Evolutionary conservation across 345 rosid species (phyloP).

Genomic region (Barbarea vulgaris): DNA sequence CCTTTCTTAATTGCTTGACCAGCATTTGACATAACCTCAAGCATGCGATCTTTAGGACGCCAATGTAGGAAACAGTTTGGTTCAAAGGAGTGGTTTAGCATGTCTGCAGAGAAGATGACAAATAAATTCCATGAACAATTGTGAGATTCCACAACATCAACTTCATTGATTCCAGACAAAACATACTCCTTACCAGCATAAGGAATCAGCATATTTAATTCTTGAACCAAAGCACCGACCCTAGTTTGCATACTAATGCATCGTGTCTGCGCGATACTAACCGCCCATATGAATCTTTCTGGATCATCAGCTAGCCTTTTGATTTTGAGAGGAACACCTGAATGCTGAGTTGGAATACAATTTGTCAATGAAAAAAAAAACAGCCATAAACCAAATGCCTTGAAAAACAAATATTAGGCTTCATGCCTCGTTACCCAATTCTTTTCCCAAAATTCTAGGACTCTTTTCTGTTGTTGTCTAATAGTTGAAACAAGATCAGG

Average conservation of each 20-base stretch:
- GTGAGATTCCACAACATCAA: neutral
- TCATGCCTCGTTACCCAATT: conserved; percentile 67
- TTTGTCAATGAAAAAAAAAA: conserved; percentile 17
- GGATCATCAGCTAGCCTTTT: conserved; percentile 85
- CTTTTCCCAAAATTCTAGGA: conserved; percentile 80
- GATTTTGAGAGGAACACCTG: conserved; percentile 82
- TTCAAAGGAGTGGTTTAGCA: conserved; percentile 83
- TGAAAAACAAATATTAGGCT: conserved; percentile 2
- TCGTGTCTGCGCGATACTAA: conserved; percentile 81
- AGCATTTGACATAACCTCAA: conserved; percentile 96
- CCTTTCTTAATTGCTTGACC: conserved; percentile 78
- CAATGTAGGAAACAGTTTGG: conserved; percentile 96
- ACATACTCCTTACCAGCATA: conserved; percentile 68
- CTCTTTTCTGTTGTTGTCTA: conserved; percentile 71
- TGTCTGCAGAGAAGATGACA: conserved; percentile 58
- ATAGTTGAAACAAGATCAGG: conserved; percentile 72
- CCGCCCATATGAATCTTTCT: conserved; percentile 87
- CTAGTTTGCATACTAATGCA: conserved; percentile 81
- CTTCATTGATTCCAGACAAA: neutral
- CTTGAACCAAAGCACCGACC: conserved; percentile 82
- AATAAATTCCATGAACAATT: neutral
- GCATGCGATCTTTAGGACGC: conserved; percentile 95
- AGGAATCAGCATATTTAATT: conserved; percentile 87
- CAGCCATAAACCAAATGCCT: neutral
- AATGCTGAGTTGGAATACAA: conserved; percentile 53